A percentile compares a stretch with the other conserved stretches of the same genome.
phyloP scores from a whole-genome alignment of 1,284 basidiomycete genomes.

The Marasmius fiardii region DNA sequence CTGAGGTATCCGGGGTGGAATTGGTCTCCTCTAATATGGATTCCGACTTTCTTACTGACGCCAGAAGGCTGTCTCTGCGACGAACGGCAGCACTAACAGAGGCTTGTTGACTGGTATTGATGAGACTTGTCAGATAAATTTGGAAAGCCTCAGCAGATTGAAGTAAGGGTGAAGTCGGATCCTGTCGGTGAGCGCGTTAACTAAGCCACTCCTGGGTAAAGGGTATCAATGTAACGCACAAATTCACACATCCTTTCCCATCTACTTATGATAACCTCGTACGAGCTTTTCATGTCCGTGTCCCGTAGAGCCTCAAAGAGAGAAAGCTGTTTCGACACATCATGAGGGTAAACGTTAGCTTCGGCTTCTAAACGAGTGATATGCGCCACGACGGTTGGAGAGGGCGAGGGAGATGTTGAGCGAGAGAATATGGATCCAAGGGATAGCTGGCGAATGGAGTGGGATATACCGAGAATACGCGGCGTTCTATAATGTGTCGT shows the following conservation, averaged over 20 bases:
- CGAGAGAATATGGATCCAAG: constrained; percentile 53
- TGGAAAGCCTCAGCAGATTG: constrained; percentile 65
- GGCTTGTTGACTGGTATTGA: constrained; percentile 53
- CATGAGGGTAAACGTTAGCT: constrained; percentile 66
- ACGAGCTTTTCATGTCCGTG: constrained; percentile 61
- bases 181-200: background rate
- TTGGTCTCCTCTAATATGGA: constrained; percentile 14
- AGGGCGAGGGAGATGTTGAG: constrained; percentile 46
- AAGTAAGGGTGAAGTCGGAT: constrained; percentile 11
- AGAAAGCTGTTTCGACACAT: constrained; percentile 63
- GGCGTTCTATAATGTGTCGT: constrained; percentile 7
- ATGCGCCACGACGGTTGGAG: constrained; percentile 62
- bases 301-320: constrained; percentile 65
- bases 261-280: constrained; percentile 67
- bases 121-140: constrained; percentile 65
- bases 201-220: background rate
- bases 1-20: background rate
- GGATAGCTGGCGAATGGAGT: constrained; percentile 32
- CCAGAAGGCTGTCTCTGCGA: constrained; percentile 61
- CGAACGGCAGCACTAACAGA: constrained; percentile 63
- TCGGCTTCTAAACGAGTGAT: constrained; percentile 71
- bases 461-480: constrained; percentile 9
- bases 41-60: constrained; percentile 28
- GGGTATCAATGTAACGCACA: constrained; percentile 41
- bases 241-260: constrained; percentile 83